These are phyloP conservation scores for Mollisia scopiformis DNA, from an alignment of 2,329 filamentous ascomycete genomes.

Conservation along the genomic window DNA sequence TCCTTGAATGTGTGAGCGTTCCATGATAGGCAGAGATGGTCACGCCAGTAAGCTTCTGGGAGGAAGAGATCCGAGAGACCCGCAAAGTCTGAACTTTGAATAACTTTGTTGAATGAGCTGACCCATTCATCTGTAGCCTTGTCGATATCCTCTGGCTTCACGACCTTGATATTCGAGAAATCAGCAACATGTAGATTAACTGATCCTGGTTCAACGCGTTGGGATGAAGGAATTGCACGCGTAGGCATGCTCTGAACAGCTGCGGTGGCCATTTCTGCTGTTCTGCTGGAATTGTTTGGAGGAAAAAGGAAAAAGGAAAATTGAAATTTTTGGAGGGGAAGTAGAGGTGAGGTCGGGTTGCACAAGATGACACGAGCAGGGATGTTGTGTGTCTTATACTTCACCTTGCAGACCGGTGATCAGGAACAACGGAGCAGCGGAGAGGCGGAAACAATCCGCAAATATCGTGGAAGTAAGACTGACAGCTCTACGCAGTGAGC, in stretches of 20 bases:
- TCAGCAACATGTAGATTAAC: conserved; percentile 53
- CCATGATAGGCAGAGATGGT: conserved; percentile 59
- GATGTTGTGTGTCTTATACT: background rate
- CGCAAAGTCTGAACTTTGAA: conserved; percentile 41
- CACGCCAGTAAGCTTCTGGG: conserved; percentile 56
- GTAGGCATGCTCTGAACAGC: conserved; percentile 13
- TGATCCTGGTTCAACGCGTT: conserved; percentile 54
- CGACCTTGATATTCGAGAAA: conserved; percentile 41
- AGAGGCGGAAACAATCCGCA: background rate
- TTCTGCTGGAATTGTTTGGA: background rate
- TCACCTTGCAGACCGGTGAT: background rate
- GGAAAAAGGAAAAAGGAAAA: too few species aligned
- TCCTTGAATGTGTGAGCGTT: conserved; percentile 53
- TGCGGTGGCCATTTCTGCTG: conserved; percentile 15
- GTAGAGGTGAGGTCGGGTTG: background rate
- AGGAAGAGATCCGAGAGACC: conserved; percentile 44
- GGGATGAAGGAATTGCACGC: conserved; percentile 38
- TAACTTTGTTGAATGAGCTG: conserved; percentile 42
- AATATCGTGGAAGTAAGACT: too few species aligned
- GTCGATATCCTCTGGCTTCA: conserved; percentile 36
- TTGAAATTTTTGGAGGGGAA: background rate
- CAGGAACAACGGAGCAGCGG: background rate
- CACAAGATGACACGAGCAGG: background rate
- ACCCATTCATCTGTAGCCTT: conserved; percentile 44
- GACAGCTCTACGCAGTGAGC: background rate